Evolutionary conservation across 306 rosid genomes (phyloP), one percentile per base, ranked within the genome.

Genomic region (Fragaria ananassa): DNA sequence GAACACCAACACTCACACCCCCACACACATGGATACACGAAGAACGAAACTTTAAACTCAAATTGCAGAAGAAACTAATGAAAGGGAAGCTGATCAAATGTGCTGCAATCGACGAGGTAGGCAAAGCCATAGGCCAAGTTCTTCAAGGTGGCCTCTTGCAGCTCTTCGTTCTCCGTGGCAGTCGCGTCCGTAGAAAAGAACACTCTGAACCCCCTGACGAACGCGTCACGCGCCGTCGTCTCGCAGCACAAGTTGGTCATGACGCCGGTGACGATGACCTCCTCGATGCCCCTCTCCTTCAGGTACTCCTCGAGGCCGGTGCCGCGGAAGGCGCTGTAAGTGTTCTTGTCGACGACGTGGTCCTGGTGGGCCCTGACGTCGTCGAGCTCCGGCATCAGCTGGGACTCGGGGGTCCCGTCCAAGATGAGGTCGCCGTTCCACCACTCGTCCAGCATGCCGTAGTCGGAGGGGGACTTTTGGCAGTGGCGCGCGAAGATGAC

Each of bases 191-290:
- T 79, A 0, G 93, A 89, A 82, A 89, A 92, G 78, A 89, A 92
- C 13, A 89, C 97, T 39, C 93, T 85, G 25, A 83, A 88, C 1
- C 91, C 97, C 78, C 85, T 87, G 1, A 82, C 17, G 13, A 92
- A 89, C 0, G 90, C 96, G 0, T 87, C 96, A 69, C 97, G 96
- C 85, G 97, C 85, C 50, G 89, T 92, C 64, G 93, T 92, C 76
- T 92, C 97, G 14, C 96, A 92, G 84, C 93, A 92, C 25, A 88
- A 5, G 80, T 92, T 92, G 5, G 93, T 92, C 90, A 87, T 88
- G 10, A 92, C 96, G 2, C 91, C 96, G 0, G 87, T 81, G 64
- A 92, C 89, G 35, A 92, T 89, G 68, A 92, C 91, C 88, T 92
- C 95, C 76, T 81, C 69, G 82, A 89, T 82, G 8, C 89, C 83